Conservation (phyloP, 495 filamentous ascomycete species). For the Penicillium paradoxum region DNA sequence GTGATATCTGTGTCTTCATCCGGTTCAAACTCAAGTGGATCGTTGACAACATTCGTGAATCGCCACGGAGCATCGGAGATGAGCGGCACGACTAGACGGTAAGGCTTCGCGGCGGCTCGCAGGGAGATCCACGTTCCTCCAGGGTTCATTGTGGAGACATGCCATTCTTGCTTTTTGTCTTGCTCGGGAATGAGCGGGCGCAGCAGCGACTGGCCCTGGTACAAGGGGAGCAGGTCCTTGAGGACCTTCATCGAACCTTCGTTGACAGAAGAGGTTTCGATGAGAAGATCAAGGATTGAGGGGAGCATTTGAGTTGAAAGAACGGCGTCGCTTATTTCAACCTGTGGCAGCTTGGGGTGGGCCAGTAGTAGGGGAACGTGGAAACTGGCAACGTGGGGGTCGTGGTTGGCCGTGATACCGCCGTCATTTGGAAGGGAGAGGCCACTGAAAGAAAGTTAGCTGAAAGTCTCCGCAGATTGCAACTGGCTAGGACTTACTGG, state of each 20-base stretch:
- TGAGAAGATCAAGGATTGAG: constrained; percentile 38
- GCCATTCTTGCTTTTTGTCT: constrained; percentile 28
- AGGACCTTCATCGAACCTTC: constrained; percentile 17
- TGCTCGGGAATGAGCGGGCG: constrained; percentile 21
- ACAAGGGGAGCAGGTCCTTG: constrained; percentile 30
- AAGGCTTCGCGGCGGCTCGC: constrained; percentile 29
- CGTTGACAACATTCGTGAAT: constrained; percentile 30
- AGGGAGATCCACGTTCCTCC: constrained; percentile 34
- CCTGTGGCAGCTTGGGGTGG: constrained; percentile 34
- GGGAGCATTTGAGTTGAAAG: constrained; percentile 37
- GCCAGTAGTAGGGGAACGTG: constrained; percentile 38
- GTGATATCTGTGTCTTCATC: constrained; percentile 19
- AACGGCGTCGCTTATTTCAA: constrained; percentile 29
- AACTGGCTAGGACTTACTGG: constrained; percentile 27
- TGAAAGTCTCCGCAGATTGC: not conserved
- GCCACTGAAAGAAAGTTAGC: constrained; percentile 12
- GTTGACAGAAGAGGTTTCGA: constrained; percentile 31
- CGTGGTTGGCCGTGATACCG: constrained; percentile 29
- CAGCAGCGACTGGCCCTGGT: constrained; percentile 39
- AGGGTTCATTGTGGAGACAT: constrained; percentile 40
- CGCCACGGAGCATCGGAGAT: constrained; percentile 28
- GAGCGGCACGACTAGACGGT: constrained; percentile 36
- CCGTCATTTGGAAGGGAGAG: constrained; percentile 32
- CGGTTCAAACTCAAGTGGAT: constrained; percentile 21
- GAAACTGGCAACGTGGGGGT: constrained; percentile 36